Base-by-base conservation (phyloP, 164 flowering plant genomes). In the Magnolia changhungtana region DNA sequence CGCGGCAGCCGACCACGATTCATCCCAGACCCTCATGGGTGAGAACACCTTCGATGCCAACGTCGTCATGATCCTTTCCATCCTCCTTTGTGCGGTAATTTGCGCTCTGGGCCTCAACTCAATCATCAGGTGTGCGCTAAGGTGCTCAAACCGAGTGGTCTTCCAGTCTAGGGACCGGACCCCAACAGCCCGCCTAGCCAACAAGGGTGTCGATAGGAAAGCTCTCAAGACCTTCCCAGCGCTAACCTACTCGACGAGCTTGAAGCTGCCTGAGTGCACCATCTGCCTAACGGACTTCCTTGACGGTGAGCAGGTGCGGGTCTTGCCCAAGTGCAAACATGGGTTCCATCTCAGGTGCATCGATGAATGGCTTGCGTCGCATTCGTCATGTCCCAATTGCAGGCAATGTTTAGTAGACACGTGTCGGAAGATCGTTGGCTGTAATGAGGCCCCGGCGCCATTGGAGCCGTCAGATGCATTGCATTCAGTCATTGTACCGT, bases 331-430 rank as follows among this genome's bases (percentile, higher is more conserved):
- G 81, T 94, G 98, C 80, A 76, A 86, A 83, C 98, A 94, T 75
- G 94, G 97, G 0, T 94, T 94, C 78, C 98, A 93, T 59, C 82
- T 86, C 58, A 82, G 82, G 4, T 94, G 98, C 78, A 92, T 94
- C 9, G 97, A 94, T 61, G 89, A 81, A 76, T 94, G 98, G 97
- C 86, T 94, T 1, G 83, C 71, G 18, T 86, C 93, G 0, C 93
- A 91, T 80, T 89, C 97, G 0, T 94, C 98, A 0, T 94, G 98
- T 80, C 98, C 98, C 0, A 91, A 90, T 13, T 94, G 98, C 77
- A 80, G 97, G 72, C 86, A 89, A 75, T 85, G 89, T 86, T 84
- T 90, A 0, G 75, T 85, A 4, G 84, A 86, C 51, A 86, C 86
- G 1, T 88, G 91, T 77, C 84, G 83, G 24, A 88, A 89, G 81